Evolutionary conservation across 371 early-diverging fungal genomes (phyloP).

Genomic region (Rhizopus sp.): DNA sequence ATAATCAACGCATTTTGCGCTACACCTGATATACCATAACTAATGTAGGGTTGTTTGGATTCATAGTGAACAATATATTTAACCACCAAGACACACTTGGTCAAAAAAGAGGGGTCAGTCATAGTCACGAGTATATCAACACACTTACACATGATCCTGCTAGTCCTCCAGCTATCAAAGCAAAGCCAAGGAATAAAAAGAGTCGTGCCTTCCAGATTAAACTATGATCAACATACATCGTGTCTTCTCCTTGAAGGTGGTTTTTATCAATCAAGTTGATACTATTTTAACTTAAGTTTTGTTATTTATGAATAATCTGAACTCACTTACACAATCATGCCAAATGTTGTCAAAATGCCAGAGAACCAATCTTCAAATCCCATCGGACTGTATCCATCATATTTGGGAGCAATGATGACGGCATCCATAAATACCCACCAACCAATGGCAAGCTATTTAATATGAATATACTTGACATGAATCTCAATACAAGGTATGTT

Average conservation of each 20-base stretch:
- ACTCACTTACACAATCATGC: conserved; percentile 72
- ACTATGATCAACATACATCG: conserved; percentile 42
- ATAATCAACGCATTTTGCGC: conserved; percentile 73
- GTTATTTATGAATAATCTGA: neutral
- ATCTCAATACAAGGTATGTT: neutral
- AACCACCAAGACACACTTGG: conserved; percentile 68
- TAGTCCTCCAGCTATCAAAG: conserved; percentile 77
- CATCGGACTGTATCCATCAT: conserved; percentile 37
- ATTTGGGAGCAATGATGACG: conserved; percentile 44
- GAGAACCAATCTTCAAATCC: conserved; percentile 83
- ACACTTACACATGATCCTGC: conserved; percentile 74
- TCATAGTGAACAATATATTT: conserved; percentile 69
- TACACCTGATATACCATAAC: conserved; percentile 69
- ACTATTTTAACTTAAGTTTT: conserved; percentile 24
- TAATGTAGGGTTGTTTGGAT: conserved; percentile 57
- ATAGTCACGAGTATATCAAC: neutral
- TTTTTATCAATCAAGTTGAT: conserved; percentile 62
- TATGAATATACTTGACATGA: neutral
- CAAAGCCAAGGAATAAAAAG: conserved; percentile 78
- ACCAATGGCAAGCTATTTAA: conserved; percentile 70
- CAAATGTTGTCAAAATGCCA: conserved; percentile 74
- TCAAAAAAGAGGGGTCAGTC: conserved; percentile 1
- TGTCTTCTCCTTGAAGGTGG: conserved; percentile 57
- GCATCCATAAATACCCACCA: conserved; percentile 90
- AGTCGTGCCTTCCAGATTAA: conserved; percentile 71